Base-by-base conservation (phyloP, 148 eudicot genomes). In the Amaranthus hypochondriacus region DNA sequence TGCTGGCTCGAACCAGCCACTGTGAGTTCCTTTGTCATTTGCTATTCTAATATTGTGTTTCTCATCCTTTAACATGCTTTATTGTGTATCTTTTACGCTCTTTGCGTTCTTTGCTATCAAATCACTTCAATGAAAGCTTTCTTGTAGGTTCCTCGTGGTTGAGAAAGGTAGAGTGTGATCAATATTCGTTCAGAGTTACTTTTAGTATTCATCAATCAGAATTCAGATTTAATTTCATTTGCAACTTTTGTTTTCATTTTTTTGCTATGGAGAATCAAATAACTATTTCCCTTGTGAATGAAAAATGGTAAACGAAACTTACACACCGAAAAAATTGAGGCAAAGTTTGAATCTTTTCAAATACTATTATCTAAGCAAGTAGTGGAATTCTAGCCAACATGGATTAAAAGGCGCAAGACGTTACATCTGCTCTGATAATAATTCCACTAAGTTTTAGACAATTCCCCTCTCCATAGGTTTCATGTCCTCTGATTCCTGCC, bases 1-100 rank as follows among this genome's bases (percentile, higher is more conserved):
- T 92, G 97, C 85, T 73, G 84, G 77, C 83, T 92, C 48, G 95
- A 92, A 83, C 97, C 95, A 28, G 90, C 93, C 58, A 92, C 97
- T 44, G 97, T 92, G 63, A 88, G 94, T 86, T 56, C 14, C 61
- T 65, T 14, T 14, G 49, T 12, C 69, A 12, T 69, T 61, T 71
- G 9, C 57, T 51, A 48, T 55, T 68, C 65, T 59, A n/a, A 21
- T 44, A 8, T 69, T 66, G 48, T 47, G 42, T 10, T 59, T 46
- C 51, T 52, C 48, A 21, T 39, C 51, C 9, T 55, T 39, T 9
- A 10, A 5, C 54, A 51, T 50, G 3, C 42, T 7, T 9, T 48
- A 50, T 73, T 63, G 62, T 13, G 4, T 13, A 11, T 69, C 42
- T 52, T 9, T 54, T 68, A 68, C 51, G 48, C 39, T 10, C 56